A percentile compares a stretch with the other conserved stretches of the same genome.
phyloP scores from a whole-genome alignment of 129 eudicot species.

The Chrysanthemum lavandulifolium region DNA sequence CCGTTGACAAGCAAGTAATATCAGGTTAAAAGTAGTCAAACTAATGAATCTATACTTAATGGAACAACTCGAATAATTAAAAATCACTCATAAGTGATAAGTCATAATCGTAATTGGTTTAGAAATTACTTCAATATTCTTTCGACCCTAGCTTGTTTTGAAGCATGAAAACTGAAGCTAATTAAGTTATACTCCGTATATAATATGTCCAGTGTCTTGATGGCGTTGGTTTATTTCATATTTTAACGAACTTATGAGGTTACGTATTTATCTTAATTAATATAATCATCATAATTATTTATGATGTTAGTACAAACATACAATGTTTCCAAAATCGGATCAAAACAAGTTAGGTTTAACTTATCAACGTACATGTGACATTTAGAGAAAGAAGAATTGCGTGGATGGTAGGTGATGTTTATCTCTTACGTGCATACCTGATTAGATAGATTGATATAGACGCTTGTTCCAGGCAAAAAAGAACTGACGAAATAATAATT shows the following conservation, averaged over 20 bases:
- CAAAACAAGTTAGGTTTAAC: conserved; percentile 13
- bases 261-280: conserved; percentile 4
- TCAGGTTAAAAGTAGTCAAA: conserved; percentile 15
- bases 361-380: conserved; percentile 17
- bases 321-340: conserved; percentile 3
- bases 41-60: background rate
- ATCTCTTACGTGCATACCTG: conserved; percentile 22
- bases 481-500: too few relatives aligned
- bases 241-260: conserved; percentile 11
- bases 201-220: background rate
- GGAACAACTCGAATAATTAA: background rate
- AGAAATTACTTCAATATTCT: background rate
- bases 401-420: conserved; percentile 7
- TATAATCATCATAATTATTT: background rate
- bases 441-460: background rate
- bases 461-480: background rate
- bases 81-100: background rate
- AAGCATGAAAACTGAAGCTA: conserved; percentile 15
- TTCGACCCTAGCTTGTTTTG: background rate
- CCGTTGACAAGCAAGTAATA: conserved; percentile 16
- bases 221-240: background rate
- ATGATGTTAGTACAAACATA: background rate
- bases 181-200: background rate
- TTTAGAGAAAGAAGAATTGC: conserved; percentile 24
- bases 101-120: background rate